A percentile compares a stretch with the other conserved stretches of the same genome.
Evolutionary conservation across 192 early-diverging fungal species (phyloP).

Genomic region (Podila minutissima): DNA sequence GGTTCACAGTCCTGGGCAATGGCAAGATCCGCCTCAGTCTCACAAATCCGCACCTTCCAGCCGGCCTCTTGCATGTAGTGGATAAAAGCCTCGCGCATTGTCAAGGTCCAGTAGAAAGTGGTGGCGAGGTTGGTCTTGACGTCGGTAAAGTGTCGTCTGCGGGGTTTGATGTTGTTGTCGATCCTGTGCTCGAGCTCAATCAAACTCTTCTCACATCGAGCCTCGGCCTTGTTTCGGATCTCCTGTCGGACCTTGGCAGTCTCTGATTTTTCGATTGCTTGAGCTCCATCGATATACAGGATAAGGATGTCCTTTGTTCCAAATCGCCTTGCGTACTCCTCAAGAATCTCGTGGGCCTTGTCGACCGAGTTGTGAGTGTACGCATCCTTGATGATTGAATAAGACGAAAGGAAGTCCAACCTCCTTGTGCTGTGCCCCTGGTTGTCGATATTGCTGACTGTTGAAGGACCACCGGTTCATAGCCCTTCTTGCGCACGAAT

Average conservation of each 20-base stretch:
- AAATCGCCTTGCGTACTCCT: not conserved
- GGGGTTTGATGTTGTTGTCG: not conserved
- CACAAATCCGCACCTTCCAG: not conserved
- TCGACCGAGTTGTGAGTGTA: slow-evolving; percentile 8
- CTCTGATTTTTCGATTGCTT: slow-evolving; percentile 6
- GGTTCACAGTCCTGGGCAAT: slow-evolving; percentile 3
- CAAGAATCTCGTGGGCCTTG: slow-evolving; percentile 8
- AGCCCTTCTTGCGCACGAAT: slow-evolving; percentile 8
- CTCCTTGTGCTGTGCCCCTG: not conserved
- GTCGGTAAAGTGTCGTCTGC: slow-evolving; percentile 13
- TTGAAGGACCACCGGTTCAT: not conserved
- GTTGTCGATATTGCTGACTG: not conserved
- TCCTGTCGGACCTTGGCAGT: not conserved
- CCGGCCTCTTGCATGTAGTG: not conserved
- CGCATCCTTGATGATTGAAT: slow-evolving; percentile 12
- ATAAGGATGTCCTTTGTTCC: not conserved
- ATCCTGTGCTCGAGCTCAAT: not conserved
- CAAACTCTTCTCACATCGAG: not conserved
- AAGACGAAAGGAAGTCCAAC: slow-evolving; percentile 3
- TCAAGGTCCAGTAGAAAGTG: not conserved
- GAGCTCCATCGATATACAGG: slow-evolving; percentile 16
- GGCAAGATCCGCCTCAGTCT: slow-evolving; percentile 15
- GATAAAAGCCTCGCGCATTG: not conserved
- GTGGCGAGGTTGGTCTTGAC: not conserved
- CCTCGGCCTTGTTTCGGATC: slow-evolving; percentile 2